Percentiles rank a stretch among this genome's conserved stretches.
These are phyloP conservation scores for Xylaria sp. DNA, from an alignment of 2,329 filamentous ascomycete genomes.

Conservation along the genomic window DNA sequence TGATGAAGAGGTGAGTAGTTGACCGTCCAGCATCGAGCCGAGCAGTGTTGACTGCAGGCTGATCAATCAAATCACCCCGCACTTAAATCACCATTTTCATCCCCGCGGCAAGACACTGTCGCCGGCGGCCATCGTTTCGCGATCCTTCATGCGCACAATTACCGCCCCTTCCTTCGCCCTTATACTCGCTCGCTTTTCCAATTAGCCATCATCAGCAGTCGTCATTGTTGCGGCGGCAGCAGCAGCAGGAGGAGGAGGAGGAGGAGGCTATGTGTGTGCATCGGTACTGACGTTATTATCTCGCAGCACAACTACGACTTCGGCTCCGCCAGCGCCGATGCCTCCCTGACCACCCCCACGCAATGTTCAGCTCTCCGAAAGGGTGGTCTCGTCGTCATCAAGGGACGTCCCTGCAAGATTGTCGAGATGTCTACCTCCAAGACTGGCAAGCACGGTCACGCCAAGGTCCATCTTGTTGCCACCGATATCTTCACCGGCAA, in stretches of 20 bases:
- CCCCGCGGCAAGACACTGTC: slow-evolving; percentile 33
- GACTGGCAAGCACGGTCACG: slow-evolving; percentile 99
- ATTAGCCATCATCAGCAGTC: background rate
- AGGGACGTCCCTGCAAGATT: slow-evolving; percentile 99
- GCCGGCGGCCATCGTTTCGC: slow-evolving; percentile 19
- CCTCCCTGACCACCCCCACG: slow-evolving; percentile 94
- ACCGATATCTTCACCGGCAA: slow-evolving; percentile 99
- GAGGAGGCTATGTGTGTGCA: background rate
- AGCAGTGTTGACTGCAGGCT: slow-evolving; percentile 13
- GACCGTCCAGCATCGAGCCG: background rate
- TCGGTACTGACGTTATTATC: slow-evolving; percentile 38
- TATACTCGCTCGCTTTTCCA: background rate
- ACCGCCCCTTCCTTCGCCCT: slow-evolving; percentile 10
- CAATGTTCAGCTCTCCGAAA: slow-evolving; percentile 99
- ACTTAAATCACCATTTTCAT: slow-evolving; percentile 38
- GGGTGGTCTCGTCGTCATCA: slow-evolving; percentile 99
- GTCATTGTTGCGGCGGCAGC: background rate
- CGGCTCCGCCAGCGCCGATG: slow-evolving; percentile 95
- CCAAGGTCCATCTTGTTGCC: slow-evolving; percentile 98
- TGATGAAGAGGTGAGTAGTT: slow-evolving; percentile 64
- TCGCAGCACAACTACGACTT: slow-evolving; percentile 77
- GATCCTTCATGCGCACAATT: slow-evolving; percentile 13
- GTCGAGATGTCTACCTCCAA: slow-evolving; percentile 99
- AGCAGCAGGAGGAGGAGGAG: too few species aligned
- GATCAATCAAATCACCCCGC: slow-evolving; percentile 38